These are phyloP conservation scores for Eimeria maxima DNA, from an alignment of 169 alveolate species.

Conservation along the genomic window DNA sequence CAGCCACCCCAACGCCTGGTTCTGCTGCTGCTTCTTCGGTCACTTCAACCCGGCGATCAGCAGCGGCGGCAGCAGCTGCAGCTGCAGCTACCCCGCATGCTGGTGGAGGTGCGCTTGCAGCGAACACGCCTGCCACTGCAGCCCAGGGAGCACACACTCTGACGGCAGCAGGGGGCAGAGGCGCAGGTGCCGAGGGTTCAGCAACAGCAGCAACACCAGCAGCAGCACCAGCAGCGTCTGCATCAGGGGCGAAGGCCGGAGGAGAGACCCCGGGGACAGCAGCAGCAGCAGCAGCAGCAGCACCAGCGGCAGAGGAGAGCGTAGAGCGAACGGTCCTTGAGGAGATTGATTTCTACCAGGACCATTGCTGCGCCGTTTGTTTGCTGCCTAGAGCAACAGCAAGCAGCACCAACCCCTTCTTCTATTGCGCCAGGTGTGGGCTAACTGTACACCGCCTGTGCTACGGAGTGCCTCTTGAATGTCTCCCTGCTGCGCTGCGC, in stretches of 20 bases:
- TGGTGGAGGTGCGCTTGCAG: constrained; percentile 22
- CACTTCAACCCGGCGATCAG: not conserved
- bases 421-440: constrained; percentile 87
- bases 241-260: constrained; percentile 23
- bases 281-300: constrained; percentile 50
- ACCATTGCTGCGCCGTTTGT: constrained; percentile 81
- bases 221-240: constrained; percentile 60
- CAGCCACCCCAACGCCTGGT: not conserved
- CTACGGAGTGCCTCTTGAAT: constrained; percentile 84
- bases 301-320: not conserved
- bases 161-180: constrained; percentile 6
- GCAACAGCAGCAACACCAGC: constrained; percentile 32
- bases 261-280: not conserved
- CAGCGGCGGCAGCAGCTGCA: constrained; percentile 53
- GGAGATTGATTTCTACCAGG: constrained; percentile 73
- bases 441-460: constrained; percentile 88
- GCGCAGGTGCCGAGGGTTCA: not conserved
- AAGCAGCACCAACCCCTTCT: constrained; percentile 84
- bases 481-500: constrained; percentile 73
- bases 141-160: constrained; percentile 9
- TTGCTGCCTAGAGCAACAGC: constrained; percentile 74
- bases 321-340: constrained; percentile 37
- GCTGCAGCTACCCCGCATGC: constrained; percentile 49
- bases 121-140: not conserved
- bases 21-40: not conserved